Evolutionary conservation across 306 rosid species (phyloP), one percentile per base, ranked within the genome.

Genomic region (Castanopsis chinensis): DNA sequence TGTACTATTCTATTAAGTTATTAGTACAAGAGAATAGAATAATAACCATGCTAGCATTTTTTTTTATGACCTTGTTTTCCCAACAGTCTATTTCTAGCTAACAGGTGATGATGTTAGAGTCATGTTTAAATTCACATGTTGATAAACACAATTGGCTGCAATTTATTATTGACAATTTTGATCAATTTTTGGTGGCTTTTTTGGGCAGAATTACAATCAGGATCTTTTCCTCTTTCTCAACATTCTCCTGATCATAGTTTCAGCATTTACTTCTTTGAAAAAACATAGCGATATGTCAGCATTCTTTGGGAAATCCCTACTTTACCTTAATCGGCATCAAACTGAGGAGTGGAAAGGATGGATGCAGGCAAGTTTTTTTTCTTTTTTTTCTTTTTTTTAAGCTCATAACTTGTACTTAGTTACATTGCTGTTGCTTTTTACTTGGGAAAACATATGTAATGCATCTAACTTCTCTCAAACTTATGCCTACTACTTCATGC

Each of bases 301-400:
- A 52, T 93, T 93, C 82, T 88, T 98, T 80, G 98, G 88, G 75
- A 93, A 90, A 85, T 89, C 83, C 77, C 81, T 93, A 75, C 97
- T 91, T 70, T 96, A 93, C 85, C 97, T 96, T 70, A 96, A 96
- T 85, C 93, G 99, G 60, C 97, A 96, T 83, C 98, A 96, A 81
- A 96, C 99, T 53, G 99, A 96, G 80, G 99, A 96, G 77, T 96
- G 99, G 99, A 96, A 90, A 80, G 99, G 99, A 79, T 96, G 98
- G 98, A 96, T 96, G 99, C 99, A 96, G 98, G 99, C 93, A 82
- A 87, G 97, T 86, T 27, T 69, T 82, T 76, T 67, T 5, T n/a
- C n/a, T n/a, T n/a, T 69, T 82, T 76, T 67, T 4, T 0, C 1
- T 37, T 37, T 35, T 4, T 33, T 33, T 63, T 74, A 45, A 69